phyloP scores from a whole-genome alignment of 169 alveolate species.

The Perkinsus marinus region DNA sequence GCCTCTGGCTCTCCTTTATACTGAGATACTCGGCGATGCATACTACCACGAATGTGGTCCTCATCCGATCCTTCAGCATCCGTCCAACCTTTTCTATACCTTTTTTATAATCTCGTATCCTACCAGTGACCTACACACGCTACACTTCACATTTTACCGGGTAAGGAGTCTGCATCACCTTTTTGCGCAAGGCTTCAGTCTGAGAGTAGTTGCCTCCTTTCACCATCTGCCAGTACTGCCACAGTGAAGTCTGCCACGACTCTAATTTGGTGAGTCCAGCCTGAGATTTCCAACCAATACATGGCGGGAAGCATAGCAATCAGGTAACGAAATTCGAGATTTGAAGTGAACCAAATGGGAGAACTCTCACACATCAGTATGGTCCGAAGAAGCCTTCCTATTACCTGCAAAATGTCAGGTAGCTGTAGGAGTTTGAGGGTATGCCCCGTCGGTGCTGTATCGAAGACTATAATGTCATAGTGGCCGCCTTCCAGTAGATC shows the following conservation, averaged over 20 bases:
- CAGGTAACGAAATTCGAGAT: no score
- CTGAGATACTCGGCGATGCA: slow-evolving; percentile 81
- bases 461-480: slow-evolving; percentile 68
- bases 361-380: no score
- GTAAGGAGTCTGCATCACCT: slow-evolving; percentile 12
- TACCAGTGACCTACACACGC: slow-evolving; percentile 1
- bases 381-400: background rate
- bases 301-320: slow-evolving; percentile 41
- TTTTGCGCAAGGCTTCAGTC: background rate
- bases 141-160: slow-evolving; percentile 15
- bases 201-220: background rate
- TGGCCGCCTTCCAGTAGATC: slow-evolving; percentile 51
- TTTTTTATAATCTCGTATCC: slow-evolving; percentile 28
- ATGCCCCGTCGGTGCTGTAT: slow-evolving; percentile 89
- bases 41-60: slow-evolving; percentile 76
- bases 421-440: slow-evolving; percentile 72
- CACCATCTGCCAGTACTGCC: slow-evolving; percentile 2
- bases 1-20: slow-evolving; percentile 76
- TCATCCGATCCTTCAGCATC: slow-evolving; percentile 29
- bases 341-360: no score
- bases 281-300: slow-evolving; percentile 23
- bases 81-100: slow-evolving; percentile 19
- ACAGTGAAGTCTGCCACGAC: slow-evolving; percentile 1
- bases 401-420: slow-evolving; percentile 30
- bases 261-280: background rate